Evolutionary conservation across 2,329 filamentous ascomycete genomes (phyloP).

Genomic region (Elsinoe ampelina): DNA sequence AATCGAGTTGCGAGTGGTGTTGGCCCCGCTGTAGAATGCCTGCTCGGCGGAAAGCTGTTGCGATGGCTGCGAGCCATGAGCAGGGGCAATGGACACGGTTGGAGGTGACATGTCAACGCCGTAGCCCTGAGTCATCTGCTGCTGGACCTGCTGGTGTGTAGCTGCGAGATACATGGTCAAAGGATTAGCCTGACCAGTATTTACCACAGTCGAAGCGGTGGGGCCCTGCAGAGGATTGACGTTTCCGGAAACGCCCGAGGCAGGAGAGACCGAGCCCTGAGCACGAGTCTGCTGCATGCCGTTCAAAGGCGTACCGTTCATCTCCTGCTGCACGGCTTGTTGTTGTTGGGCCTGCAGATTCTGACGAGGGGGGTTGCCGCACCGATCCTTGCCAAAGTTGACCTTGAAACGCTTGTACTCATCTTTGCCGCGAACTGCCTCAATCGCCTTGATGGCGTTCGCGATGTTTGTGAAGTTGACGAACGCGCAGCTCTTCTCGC

Average conservation of each 20-base stretch:
- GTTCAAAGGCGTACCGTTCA: constrained; percentile 52
- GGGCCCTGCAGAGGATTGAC: constrained; percentile 53
- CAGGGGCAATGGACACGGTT: constrained; percentile 30
- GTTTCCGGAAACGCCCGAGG: constrained; percentile 46
- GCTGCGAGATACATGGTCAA: constrained; percentile 75
- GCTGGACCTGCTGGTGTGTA: constrained; percentile 55
- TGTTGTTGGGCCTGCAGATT: constrained; percentile 54
- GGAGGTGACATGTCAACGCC: constrained; percentile 23
- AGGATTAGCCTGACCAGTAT: constrained; percentile 72
- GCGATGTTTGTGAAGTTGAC: constrained; percentile 99
- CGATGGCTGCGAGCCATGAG: constrained; percentile 48
- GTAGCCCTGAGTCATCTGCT: constrained; percentile 36
- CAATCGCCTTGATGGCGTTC: constrained; percentile 98
- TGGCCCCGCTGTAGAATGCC: constrained; percentile 62
- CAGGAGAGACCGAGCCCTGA: constrained; percentile 53
- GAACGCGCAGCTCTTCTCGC: constrained; percentile 98
- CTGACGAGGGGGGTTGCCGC: constrained; percentile 90
- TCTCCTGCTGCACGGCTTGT: constrained; percentile 53
- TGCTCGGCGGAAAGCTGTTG: constrained; percentile 61
- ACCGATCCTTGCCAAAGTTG: constrained; percentile 98
- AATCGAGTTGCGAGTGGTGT: constrained; percentile 44
- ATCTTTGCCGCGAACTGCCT: constrained; percentile 85
- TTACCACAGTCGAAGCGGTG: constrained; percentile 66
- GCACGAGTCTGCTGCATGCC: constrained; percentile 47
- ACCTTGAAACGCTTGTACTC: constrained; percentile 99